phyloP scores from a whole-genome alignment of 2,329 filamentous ascomycete genomes.

The Lojkania enalia region DNA sequence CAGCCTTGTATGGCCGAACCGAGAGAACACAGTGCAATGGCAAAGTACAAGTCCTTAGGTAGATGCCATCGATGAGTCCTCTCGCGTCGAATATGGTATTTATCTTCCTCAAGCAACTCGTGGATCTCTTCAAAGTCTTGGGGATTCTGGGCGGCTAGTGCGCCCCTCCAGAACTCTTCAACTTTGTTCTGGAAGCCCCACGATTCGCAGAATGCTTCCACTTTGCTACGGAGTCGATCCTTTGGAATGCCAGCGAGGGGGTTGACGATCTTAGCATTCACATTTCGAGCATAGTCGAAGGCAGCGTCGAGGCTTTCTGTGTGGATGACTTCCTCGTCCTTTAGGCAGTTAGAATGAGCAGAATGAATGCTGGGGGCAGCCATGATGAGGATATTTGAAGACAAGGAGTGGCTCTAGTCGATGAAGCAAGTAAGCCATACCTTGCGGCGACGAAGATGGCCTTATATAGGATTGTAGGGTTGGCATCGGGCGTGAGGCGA shows the following conservation, averaged over 20 bases:
- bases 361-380: conserved; percentile 14
- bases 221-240: conserved; percentile 7
- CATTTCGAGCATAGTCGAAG: conserved; percentile 34
- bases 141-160: conserved; percentile 71
- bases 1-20: conserved; percentile 69
- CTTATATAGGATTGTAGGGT: no score
- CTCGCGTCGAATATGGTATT: conserved; percentile 62
- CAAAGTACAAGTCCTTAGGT: conserved; percentile 63
- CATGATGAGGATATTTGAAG: conserved; percentile 7
- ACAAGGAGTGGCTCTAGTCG: conserved; percentile 1
- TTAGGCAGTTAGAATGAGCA: conserved; percentile 7
- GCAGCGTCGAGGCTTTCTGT: conserved; percentile 13
- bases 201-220: conserved; percentile 10
- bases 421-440: no score
- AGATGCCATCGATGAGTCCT: conserved; percentile 64
- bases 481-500: background rate
- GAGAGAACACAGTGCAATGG: conserved; percentile 69
- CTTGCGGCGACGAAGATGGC: no score
- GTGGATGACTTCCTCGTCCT: conserved; percentile 10
- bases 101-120: conserved; percentile 61
- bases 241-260: conserved; percentile 12
- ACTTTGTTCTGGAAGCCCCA: conserved; percentile 10
- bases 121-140: conserved; percentile 62
- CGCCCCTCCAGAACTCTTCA: conserved; percentile 50
- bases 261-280: conserved; percentile 32